Evolutionary conservation across 75 land plant species (phyloP), one percentile per base, ranked within the genome.

Genomic region (Pseudotsuga menziesii): DNA sequence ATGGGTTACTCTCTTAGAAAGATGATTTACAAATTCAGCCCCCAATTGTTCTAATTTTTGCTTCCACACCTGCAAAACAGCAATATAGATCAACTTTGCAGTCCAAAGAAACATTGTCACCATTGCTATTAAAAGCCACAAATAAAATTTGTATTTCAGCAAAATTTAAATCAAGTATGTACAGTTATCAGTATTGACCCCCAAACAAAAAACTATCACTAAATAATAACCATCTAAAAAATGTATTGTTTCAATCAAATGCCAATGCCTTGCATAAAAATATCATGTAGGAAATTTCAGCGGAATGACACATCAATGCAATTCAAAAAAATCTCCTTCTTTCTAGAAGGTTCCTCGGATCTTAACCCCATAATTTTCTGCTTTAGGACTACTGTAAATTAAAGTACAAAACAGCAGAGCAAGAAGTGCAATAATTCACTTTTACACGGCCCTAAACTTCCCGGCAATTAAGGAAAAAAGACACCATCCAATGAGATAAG

Each of bases 1-100:
- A 73, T 96, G 97, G 56, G 89, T 87, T 19, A 96, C 87, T 41
- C 72, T 82, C 66, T 83, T 88, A 3, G 92, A 83, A 8, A 90
- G 26, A 55, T 77, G 85, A n/a, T 84, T 86, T 57, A 86, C 93
- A 52, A 93, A 29, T 27, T 4, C 72, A 29, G 89, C 94, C 32
- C 99, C 99, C 81, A 88, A 81, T 78, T 93, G 94, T 77, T 74
- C 55, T 44, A 96, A 71, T 73, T 89, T 93, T 39, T 91, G 83
- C 79, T 88, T 91, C 99, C 99, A 96, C 55, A 96, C 82, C 98
- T 96, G 60, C 15, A 78, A 56, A 61, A 15, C 4, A 35, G 60
- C 32, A 32, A 29, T 16, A 80, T 8, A 23, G 44, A 15, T 39
- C 15, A 25, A 78, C 22, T 58, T 20, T 67, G n/a, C 62, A 7